Evolutionary conservation across 805 yeast species (phyloP).

Genomic region (Nakazawaea pomicola): DNA sequence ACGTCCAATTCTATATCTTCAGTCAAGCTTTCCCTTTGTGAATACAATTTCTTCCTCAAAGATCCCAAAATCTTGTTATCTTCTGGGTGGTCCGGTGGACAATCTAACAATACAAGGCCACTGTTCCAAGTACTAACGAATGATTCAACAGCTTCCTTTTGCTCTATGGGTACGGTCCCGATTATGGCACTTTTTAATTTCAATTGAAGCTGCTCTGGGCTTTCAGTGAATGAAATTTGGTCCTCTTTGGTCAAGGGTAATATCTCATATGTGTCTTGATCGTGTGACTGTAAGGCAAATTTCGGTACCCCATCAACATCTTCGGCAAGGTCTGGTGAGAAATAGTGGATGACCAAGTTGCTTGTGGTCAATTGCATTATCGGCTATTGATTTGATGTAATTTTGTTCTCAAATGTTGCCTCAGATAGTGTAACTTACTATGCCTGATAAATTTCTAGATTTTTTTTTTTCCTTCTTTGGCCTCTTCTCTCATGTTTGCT

Average conservation of each 20-base stretch:
- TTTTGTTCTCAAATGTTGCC: too few relatives aligned
- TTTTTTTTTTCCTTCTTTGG: too few relatives aligned
- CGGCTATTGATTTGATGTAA: too few relatives aligned
- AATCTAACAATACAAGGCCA: slow-evolving; percentile 1
- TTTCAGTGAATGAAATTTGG: background rate
- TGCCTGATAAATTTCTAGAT: too few relatives aligned
- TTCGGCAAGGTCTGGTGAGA: background rate
- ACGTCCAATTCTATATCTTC: slow-evolving; percentile 14
- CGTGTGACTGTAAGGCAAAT: slow-evolving; percentile 3
- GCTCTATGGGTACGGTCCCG: background rate
- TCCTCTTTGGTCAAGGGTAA: background rate
- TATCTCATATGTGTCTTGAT: background rate
- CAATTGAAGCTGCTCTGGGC: background rate
- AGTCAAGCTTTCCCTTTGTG: background rate
- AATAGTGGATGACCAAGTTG: background rate
- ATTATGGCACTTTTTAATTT: slow-evolving; percentile 1
- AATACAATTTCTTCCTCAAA: slow-evolving; percentile 4
- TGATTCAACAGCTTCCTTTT: background rate
- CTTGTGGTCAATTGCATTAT: slow-evolving; percentile 3
- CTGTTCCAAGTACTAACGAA: slow-evolving; percentile 5
- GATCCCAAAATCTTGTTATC: slow-evolving; percentile 3
- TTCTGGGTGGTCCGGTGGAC: background rate
- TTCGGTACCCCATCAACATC: background rate
- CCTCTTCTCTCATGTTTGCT: too few relatives aligned
- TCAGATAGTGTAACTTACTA: too few relatives aligned